A percentile compares a stretch with the other conserved stretches of the same genome.
These are phyloP conservation scores for Thermoascus crustaceus DNA, from an alignment of 2,329 filamentous ascomycete genomes.

Conservation along the genomic window DNA sequence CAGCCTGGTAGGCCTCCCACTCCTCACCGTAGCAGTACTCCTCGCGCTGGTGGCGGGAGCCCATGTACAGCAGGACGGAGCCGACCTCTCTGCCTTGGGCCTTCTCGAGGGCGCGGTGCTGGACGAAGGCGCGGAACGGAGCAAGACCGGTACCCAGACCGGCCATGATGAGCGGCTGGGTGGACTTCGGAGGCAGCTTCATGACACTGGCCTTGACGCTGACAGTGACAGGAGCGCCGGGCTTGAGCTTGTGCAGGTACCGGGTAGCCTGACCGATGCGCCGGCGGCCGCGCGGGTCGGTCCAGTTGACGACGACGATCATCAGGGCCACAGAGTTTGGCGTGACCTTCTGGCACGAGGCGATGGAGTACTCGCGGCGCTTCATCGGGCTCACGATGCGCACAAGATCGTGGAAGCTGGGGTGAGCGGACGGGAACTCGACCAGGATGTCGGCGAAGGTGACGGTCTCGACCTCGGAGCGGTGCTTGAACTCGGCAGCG, in stretches of 20 bases:
- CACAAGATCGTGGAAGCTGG: conserved; percentile 77
- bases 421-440: conserved; percentile 84
- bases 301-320: conserved; percentile 96
- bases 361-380: conserved; percentile 97
- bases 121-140: conserved; percentile 97
- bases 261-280: conserved; percentile 89
- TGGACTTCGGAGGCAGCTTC: conserved; percentile 86
- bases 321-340: conserved; percentile 85
- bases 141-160: conserved; percentile 96
- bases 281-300: conserved; percentile 75
- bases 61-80: conserved; percentile 89
- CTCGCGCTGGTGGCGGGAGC: conserved; percentile 91
- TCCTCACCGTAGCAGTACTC: conserved; percentile 99
- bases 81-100: conserved; percentile 95
- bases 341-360: conserved; percentile 89
- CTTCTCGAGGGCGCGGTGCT: conserved; percentile 97
- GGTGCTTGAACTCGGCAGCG: conserved; percentile 82
- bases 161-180: conserved; percentile 95
- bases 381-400: conserved; percentile 87
- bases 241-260: conserved; percentile 69
- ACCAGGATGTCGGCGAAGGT: conserved; percentile 86
- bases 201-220: conserved; percentile 98
- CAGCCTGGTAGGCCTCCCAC: conserved; percentile 96
- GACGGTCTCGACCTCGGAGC: conserved; percentile 80
- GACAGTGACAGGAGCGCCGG: conserved; percentile 74